Conservation (phyloP, 495 filamentous ascomycete genomes). For the Sordaria brevicollis region DNA sequence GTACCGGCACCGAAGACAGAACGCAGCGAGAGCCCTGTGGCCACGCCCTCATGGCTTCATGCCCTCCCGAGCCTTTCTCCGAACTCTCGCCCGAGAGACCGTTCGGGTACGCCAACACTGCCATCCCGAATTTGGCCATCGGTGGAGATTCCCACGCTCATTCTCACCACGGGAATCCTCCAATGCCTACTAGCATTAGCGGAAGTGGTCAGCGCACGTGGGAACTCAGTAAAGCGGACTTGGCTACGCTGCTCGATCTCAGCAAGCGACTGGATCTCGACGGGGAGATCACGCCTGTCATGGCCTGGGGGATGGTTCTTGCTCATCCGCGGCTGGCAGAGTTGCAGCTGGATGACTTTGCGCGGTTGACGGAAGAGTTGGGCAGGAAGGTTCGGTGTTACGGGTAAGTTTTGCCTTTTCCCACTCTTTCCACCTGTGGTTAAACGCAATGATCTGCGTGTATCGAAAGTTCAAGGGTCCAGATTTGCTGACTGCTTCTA, state of each 20-base stretch:
- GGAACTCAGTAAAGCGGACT: constrained; percentile 61
- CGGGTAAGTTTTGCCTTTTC: constrained; percentile 52
- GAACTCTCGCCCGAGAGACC: constrained; percentile 37
- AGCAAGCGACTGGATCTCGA: constrained; percentile 77
- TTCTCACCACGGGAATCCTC: neutral
- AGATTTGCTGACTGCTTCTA: constrained; percentile 6
- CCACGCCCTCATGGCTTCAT: constrained; percentile 84
- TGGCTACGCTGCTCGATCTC: constrained; percentile 71
- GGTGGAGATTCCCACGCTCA: neutral
- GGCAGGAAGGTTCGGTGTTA: constrained; percentile 81
- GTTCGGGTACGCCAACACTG: constrained; percentile 32
- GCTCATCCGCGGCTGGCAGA: constrained; percentile 56
- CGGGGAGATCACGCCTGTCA: constrained; percentile 92
- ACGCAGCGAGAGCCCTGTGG: constrained; percentile 43
- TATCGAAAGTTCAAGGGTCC: neutral
- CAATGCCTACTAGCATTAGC: neutral
- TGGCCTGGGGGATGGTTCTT: constrained; percentile 80
- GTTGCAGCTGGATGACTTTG: constrained; percentile 60
- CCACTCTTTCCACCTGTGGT: neutral
- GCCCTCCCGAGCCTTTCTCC: constrained; percentile 54
- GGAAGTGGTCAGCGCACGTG: constrained; percentile 45
- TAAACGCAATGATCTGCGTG: neutral
- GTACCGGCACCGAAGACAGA: constrained; percentile 36
- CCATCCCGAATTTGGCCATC: neutral
- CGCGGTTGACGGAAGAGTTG: constrained; percentile 60